Evolutionary conservation across 1,139 yeast species (phyloP).

Genomic region (Hyphopichia buzzinii): DNA sequence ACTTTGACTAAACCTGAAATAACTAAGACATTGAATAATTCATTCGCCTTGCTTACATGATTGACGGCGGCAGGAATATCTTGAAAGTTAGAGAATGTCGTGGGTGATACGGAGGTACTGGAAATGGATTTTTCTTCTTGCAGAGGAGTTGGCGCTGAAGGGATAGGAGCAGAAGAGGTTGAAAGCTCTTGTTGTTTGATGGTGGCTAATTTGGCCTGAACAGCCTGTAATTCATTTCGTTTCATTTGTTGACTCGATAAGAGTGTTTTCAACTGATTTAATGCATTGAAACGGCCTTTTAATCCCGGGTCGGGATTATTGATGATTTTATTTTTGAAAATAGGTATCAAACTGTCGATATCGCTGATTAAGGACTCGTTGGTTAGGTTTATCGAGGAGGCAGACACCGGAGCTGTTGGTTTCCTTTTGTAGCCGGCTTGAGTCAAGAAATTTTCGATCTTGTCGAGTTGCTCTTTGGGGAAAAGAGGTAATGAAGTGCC

Average conservation of each 20-base stretch:
- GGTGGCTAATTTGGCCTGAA: slow-evolving; percentile 33
- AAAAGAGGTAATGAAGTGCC: slow-evolving; percentile 69
- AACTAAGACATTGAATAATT: slow-evolving; percentile 32
- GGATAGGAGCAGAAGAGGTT: slow-evolving; percentile 10
- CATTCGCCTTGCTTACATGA: slow-evolving; percentile 15
- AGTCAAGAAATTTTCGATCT: slow-evolving; percentile 70
- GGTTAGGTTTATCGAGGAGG: slow-evolving; percentile 13
- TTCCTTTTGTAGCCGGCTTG: slow-evolving; percentile 29
- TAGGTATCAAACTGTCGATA: slow-evolving; percentile 42
- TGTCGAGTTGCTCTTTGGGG: slow-evolving; percentile 65
- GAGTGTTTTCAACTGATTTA: slow-evolving; percentile 41
- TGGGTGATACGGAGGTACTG: slow-evolving; percentile 6
- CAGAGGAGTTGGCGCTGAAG: slow-evolving; percentile 10
- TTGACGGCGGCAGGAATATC: slow-evolving; percentile 4
- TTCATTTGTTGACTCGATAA: slow-evolving; percentile 39
- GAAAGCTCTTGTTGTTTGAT: slow-evolving; percentile 37
- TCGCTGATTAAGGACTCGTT: slow-evolving; percentile 38
- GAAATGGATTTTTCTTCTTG: not conserved
- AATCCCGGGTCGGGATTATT: slow-evolving; percentile 33
- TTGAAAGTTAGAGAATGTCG: slow-evolving; percentile 10
- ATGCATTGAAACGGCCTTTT: slow-evolving; percentile 39
- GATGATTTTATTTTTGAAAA: slow-evolving; percentile 31
- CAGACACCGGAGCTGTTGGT: slow-evolving; percentile 3
- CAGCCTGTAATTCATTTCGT: slow-evolving; percentile 39
- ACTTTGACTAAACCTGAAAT: slow-evolving; percentile 38